Base-by-base conservation (phyloP, 1,139 yeast genomes). In the Hyphopichia khmerensis region DNA sequence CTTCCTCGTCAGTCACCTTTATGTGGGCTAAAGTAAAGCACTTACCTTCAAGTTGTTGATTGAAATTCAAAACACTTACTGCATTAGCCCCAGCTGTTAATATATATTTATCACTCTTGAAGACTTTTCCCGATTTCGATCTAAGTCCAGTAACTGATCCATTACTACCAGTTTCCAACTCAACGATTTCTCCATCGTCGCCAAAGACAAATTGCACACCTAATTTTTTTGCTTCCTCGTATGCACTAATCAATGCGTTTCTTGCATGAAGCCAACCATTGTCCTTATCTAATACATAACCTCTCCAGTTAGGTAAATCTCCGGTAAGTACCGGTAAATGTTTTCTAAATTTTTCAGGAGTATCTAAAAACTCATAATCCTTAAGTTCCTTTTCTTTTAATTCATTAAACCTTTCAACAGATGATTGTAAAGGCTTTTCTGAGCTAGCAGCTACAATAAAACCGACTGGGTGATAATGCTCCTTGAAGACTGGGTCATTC, bases 141-240 rank as follows among this genome's bases (percentile, higher is more conserved):
- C 40, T 40, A 9, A 58, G 21, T 8, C 31, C 42, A 4, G 19
- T 49, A 18, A 35, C 43, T 15, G 41, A 40, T 9, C 48, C 50
- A 15, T 38, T 21, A 2, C 23, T 39, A 6, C 41, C 27, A 2
- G 42, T 42, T 2, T 47, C 47, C 2, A 49, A 30, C 4, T 46
- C 45, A 3, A 52, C 40, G 11, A 55, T 50, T 17, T 44, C 42
- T 16, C 70, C 62, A n/a, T 49, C 49, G 1, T 42, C 41, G 1
- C 75, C 73, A 43, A 59, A 59, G 1, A 48, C 43, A 38, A 67
- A 67, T 30, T 53, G 47, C 9, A 60, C 71, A 2, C 72, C 72
- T 19, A 57, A 42, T 11, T 42, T 29, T n/a, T 42, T 40, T 24
- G 61, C 57, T 35, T 50, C 54, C 11, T 42, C 32, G 36, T 61